Percentiles rank a stretch among this genome's conserved stretches.
Evolutionary conservation across 2,329 filamentous ascomycete species (phyloP).

Genomic region (Colletotrichum sp.): DNA sequence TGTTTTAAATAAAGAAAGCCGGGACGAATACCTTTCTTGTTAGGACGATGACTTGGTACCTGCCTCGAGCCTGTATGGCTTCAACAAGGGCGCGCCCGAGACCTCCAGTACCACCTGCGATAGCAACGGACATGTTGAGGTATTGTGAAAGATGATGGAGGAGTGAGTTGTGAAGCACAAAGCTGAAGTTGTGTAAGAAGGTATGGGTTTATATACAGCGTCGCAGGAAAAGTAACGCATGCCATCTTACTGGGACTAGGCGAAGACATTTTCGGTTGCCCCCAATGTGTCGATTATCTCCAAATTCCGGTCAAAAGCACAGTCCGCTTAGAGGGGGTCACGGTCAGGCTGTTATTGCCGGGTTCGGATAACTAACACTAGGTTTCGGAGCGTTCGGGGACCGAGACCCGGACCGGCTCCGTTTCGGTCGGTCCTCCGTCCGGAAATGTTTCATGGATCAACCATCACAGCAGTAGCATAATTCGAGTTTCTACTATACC

Average conservation of each 20-base stretch:
- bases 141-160: neutral
- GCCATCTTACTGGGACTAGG: neutral
- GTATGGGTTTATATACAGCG: neutral
- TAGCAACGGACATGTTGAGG: constrained; percentile 35
- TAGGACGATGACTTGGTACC: constrained; percentile 43
- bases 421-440: neutral
- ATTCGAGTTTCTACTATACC: accelerated
- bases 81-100: constrained; percentile 53
- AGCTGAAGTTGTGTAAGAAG: neutral
- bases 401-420: neutral
- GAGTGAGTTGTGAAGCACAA: neutral
- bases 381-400: constrained; percentile 1
- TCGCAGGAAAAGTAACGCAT: accelerated
- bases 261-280: neutral
- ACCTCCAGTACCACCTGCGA: constrained; percentile 50
- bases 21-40: neutral
- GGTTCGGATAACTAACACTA: neutral
- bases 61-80: constrained; percentile 35
- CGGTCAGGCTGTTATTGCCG: accelerated
- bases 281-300: neutral
- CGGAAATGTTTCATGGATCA: neutral
- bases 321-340: accelerated
- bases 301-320: neutral
- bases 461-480: neutral
- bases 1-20: neutral